Evolutionary conservation across 2,329 filamentous ascomycete genomes (phyloP).

Genomic region (Verticillium zaregamsianum): DNA sequence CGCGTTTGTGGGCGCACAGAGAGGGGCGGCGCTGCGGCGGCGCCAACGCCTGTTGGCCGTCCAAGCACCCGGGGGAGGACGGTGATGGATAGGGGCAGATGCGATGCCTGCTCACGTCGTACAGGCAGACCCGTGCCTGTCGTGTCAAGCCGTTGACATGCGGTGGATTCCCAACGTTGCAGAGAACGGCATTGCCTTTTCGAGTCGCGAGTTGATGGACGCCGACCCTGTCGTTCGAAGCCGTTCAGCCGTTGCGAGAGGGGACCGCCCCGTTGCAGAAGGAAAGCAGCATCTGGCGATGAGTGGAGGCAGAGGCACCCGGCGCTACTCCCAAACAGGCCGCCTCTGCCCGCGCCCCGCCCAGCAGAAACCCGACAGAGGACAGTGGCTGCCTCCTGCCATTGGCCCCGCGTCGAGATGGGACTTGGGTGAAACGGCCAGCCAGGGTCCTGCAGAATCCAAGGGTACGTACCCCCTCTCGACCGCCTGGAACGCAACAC

Average conservation of each 20-base stretch:
- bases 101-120: background rate
- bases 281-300: background rate
- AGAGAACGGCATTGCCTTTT: background rate
- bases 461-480: background rate
- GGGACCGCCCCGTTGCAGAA: background rate
- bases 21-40: background rate
- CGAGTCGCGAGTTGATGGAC: background rate
- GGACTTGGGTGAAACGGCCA: background rate
- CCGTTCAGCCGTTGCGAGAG: background rate
- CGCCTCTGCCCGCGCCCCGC: background rate
- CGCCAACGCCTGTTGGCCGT: background rate
- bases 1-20: background rate
- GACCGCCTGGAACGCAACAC: background rate
- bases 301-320: background rate
- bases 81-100: background rate
- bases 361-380: background rate
- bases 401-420: background rate
- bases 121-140: background rate
- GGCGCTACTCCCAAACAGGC: background rate
- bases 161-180: background rate
- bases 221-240: background rate
- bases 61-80: background rate
- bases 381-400: background rate
- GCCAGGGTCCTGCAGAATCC: background rate
- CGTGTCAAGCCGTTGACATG: background rate